Evolutionary conservation across 306 rosid species (phyloP), one percentile per base, ranked within the genome.

Genomic region (Sophora flavescens): DNA sequence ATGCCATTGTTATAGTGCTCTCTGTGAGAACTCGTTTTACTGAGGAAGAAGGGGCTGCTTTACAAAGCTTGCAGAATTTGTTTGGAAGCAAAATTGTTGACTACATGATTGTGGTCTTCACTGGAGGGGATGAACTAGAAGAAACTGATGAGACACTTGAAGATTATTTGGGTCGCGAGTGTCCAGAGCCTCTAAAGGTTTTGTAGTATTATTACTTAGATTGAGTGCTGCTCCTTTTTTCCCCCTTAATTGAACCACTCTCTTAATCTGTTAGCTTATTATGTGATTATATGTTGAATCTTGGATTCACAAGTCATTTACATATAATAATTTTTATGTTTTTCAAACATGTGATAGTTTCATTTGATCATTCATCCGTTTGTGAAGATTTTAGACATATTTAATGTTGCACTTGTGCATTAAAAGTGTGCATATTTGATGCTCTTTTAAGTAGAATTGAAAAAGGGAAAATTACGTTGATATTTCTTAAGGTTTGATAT

Each of bases 101-200:
- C 41, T 93, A 91, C 78, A 91, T 82, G 92, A 82, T 84, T 73
- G 91, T 88, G 8, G 84, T 91, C 64, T 93, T 93, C 72, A 91
- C 97, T 0, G 97, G 97, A 42, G 98, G 98, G 6, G 98, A 91
- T 78, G 96, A 89, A 8, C 80, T 93, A 18, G 97, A 91, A 77
- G 97, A 93, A 0, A 84, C 84, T 74, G 91, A 84, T 0, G 89
- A 83, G 82, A 88, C 93, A 8, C 52, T 91, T 14, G 90, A 86
- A 5, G 96, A 88, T 63, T 93, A 89, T 79, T 69, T 93, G 57
- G 91, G 90, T 36, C 79, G 82, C 0, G 90, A 79, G 14, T 90
- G 94, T 80, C 93, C 96, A 0, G 57, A 83, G 67, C 85, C 96
- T 22, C 78, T 94, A 28, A 79, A 94, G 98, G 97, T 92, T 58